Evolutionary conservation across 805 yeast genomes (phyloP).

Genomic region (Millerago galiae): DNA sequence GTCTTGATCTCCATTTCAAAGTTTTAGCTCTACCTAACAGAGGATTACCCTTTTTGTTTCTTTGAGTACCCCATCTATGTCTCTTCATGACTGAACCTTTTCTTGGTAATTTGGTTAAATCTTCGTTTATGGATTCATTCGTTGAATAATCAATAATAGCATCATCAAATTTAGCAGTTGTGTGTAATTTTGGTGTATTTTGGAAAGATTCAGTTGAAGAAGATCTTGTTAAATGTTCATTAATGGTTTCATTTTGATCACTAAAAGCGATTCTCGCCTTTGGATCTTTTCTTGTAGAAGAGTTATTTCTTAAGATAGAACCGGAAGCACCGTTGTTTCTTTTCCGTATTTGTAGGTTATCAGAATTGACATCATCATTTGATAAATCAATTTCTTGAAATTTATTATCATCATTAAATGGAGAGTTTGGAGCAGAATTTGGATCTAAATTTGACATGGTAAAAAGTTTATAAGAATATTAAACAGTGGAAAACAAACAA

Average conservation of each 20-base stretch:
- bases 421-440: constrained; percentile 19
- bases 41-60: constrained; percentile 68
- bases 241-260: constrained; percentile 14
- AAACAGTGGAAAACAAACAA: neutral
- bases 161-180: constrained; percentile 19
- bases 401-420: constrained; percentile 21
- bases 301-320: constrained; percentile 18
- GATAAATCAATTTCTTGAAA: constrained; percentile 23
- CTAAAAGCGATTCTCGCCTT: constrained; percentile 20
- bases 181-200: constrained; percentile 21
- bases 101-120: constrained; percentile 22
- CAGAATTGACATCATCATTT: constrained; percentile 8
- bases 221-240: constrained; percentile 14
- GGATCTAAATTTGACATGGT: constrained; percentile 8
- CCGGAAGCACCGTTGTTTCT: constrained; percentile 5
- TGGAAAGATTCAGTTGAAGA: constrained; percentile 19
- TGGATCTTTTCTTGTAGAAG: constrained; percentile 14
- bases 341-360: constrained; percentile 7
- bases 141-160: constrained; percentile 2
- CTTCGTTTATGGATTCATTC: constrained; percentile 8
- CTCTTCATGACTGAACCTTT: constrained; percentile 57
- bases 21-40: constrained; percentile 54
- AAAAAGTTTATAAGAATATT: neutral
- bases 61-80: constrained; percentile 87
- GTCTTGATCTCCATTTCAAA: constrained; percentile 38